Percentiles rank a stretch among this genome's conserved stretches.
Evolutionary conservation across 495 filamentous ascomycete genomes (phyloP).

Genomic region (Hypoxylon intermedium): DNA sequence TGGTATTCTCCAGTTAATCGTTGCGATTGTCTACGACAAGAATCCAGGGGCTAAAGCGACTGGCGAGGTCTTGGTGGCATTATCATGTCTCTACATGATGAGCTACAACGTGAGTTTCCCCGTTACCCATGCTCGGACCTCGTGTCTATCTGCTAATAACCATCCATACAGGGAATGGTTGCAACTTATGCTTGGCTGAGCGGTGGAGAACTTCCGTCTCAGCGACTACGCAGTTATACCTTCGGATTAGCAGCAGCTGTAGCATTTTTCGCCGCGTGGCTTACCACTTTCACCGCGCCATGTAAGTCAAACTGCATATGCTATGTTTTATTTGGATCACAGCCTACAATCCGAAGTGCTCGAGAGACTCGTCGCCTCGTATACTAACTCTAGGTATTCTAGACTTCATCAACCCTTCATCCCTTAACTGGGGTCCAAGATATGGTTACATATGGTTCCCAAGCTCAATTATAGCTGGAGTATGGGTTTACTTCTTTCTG

Average conservation of each 20-base stretch:
- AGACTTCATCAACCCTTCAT: conserved; percentile 61
- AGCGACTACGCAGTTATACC: conserved; percentile 54
- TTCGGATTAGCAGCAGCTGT: conserved; percentile 54
- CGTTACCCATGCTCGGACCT: not conserved
- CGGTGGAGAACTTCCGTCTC: conserved; percentile 55
- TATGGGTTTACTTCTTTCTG: conserved; percentile 55
- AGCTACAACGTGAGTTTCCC: conserved; percentile 52
- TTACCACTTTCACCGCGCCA: conserved; percentile 57
- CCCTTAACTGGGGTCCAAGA: conserved; percentile 58
- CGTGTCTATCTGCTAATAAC: not conserved
- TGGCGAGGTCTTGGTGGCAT: conserved; percentile 52
- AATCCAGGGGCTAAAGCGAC: conserved; percentile 49
- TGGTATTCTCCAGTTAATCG: conserved; percentile 53
- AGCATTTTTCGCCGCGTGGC: conserved; percentile 55
- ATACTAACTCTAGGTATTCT: not conserved
- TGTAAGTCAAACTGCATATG: conserved; percentile 31
- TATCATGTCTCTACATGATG: conserved; percentile 56
- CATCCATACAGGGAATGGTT: conserved; percentile 42
- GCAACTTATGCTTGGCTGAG: conserved; percentile 58
- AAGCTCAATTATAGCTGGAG: conserved; percentile 47
- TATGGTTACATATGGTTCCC: conserved; percentile 57
- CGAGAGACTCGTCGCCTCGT: no score
- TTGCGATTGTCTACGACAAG: conserved; percentile 55
- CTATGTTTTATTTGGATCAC: no score
- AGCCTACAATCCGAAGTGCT: no score